A percentile compares a stretch with the other conserved stretches of the same genome.
Evolutionary conservation across 2,329 filamentous ascomycete species (phyloP).

Genomic region (Emergomyces orientalis): DNA sequence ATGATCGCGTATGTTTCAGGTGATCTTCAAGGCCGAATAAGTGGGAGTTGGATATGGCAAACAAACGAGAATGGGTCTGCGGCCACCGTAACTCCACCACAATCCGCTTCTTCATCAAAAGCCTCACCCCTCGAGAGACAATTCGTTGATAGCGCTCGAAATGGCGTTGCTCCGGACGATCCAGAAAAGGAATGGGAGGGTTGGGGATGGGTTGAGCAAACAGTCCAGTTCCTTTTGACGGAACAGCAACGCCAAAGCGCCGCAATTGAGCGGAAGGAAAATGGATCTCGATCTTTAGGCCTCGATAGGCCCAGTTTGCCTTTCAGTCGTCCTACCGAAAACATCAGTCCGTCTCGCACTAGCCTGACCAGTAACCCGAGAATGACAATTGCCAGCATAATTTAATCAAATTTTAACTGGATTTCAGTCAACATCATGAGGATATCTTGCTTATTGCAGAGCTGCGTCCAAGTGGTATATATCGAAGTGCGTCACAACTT

Average conservation of each 20-base stretch:
- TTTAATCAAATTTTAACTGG: constrained; percentile 20
- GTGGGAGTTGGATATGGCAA: constrained; percentile 77
- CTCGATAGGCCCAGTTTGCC: not conserved
- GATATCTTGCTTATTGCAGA: not conserved
- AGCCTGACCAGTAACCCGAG: constrained; percentile 29
- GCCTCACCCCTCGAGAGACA: constrained; percentile 10
- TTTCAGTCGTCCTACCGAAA: constrained; percentile 6
- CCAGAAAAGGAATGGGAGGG: constrained; percentile 52
- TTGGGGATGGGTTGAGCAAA: constrained; percentile 64
- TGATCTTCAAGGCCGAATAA: constrained; percentile 71
- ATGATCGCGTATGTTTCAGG: constrained; percentile 76
- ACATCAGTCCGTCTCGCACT: constrained; percentile 20
- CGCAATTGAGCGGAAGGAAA: constrained; percentile 14
- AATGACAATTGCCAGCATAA: constrained; percentile 41
- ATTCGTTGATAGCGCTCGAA: constrained; percentile 45
- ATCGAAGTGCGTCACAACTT: not conserved
- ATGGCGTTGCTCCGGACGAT: constrained; percentile 30
- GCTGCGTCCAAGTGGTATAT: not conserved
- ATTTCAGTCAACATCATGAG: not conserved
- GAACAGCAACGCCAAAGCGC: constrained; percentile 32
- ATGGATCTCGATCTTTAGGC: not conserved
- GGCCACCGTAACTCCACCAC: constrained; percentile 8
- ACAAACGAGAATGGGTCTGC: constrained; percentile 41
- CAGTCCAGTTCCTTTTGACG: constrained; percentile 48
- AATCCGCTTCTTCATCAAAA: constrained; percentile 9